Conservation (phyloP, 176 grass and related monocot species). For the Carex pumila region DNA sequence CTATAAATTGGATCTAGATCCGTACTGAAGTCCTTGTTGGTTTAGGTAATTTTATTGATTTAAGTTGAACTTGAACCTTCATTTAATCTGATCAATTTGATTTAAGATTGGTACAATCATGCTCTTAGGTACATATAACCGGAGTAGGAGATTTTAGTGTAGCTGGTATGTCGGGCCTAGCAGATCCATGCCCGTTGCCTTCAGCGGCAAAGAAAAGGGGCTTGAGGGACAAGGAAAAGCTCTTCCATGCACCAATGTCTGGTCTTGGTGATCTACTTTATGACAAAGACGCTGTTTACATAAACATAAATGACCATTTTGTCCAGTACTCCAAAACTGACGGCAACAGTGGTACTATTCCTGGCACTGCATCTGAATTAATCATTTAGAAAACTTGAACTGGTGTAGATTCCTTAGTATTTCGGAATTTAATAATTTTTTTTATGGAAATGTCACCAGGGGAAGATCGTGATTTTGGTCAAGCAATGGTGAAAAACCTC, state of each 20-base stretch:
- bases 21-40: background rate
- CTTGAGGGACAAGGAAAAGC: slow-evolving; percentile 86
- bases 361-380: background rate
- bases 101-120: background rate
- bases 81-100: background rate
- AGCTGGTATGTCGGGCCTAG: slow-evolving; percentile 65
- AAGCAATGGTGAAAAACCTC: slow-evolving; percentile 67
- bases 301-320: slow-evolving; percentile 95
- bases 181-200: slow-evolving; percentile 93
- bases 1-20: background rate
- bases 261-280: slow-evolving; percentile 96
- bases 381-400: background rate
- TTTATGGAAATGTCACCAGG: slow-evolving; percentile 29
- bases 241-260: slow-evolving; percentile 99
- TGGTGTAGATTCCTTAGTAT: background rate
- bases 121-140: slow-evolving; percentile 80
- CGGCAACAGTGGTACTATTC: slow-evolving; percentile 23
- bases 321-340: slow-evolving; percentile 85
- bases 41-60: background rate
- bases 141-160: slow-evolving; percentile 88
- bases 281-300: slow-evolving; percentile 95
- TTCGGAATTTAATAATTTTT: background rate
- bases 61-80: background rate
- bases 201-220: slow-evolving; percentile 93
- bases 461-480: slow-evolving; percentile 71